A percentile compares a stretch with the other conserved stretches of the same genome.
These are phyloP conservation scores for Lactarius sp. DNA, from an alignment of 768 basidiomycete species.

Conservation along the genomic window DNA sequence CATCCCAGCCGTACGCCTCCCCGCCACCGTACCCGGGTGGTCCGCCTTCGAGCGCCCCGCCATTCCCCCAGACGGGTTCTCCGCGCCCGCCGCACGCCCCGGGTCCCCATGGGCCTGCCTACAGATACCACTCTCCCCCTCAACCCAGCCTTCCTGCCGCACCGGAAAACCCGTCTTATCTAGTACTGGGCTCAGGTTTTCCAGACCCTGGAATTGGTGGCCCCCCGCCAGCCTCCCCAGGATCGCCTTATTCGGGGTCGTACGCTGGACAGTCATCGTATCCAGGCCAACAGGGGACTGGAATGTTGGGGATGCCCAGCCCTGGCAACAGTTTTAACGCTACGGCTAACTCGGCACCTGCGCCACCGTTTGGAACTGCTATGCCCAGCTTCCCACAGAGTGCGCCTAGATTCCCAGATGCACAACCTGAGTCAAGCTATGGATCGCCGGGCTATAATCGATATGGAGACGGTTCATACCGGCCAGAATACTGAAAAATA, in stretches of 20 bases:
- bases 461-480: constrained; percentile 17
- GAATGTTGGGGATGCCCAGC: background rate
- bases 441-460: constrained; percentile 1
- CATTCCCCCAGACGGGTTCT: background rate
- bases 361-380: constrained; percentile 3
- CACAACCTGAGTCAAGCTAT: constrained; percentile 18
- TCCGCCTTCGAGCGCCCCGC: background rate
- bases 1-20: constrained; percentile 4
- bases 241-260: background rate
- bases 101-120: background rate
- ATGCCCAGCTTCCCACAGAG: background rate
- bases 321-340: constrained; percentile 9
- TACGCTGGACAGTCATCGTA: constrained; percentile 21
- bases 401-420: constrained; percentile 20
- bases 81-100: background rate
- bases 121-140: constrained; percentile 1
- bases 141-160: background rate
- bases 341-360: constrained; percentile 17
- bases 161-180: constrained; percentile 1
- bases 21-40: constrained; percentile 10
- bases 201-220: background rate
- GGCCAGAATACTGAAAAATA: constrained; percentile 11
- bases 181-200: background rate
- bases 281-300: constrained; percentile 17
- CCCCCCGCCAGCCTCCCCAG: background rate